phyloP scores from a whole-genome alignment of 768 basidiomycete genomes.

The Melanogaster broomeanus region DNA sequence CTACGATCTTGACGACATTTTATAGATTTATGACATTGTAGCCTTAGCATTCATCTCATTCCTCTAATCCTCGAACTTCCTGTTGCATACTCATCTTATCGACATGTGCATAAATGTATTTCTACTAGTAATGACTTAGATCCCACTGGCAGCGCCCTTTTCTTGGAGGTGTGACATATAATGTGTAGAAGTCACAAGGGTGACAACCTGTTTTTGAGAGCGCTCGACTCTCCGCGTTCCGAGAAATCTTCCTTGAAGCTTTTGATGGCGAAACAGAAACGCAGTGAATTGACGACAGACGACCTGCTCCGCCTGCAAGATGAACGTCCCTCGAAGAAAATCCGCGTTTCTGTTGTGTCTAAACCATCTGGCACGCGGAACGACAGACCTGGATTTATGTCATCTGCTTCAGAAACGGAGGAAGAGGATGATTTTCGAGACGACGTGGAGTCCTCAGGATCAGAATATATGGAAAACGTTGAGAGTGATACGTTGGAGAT shows the following conservation, averaged over 20 bases:
- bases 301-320: slow-evolving; percentile 51
- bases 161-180: not conserved
- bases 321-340: slow-evolving; percentile 40
- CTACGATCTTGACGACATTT: not conserved
- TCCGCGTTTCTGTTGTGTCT: slow-evolving; percentile 7
- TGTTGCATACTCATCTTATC: not conserved
- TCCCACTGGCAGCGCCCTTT: too few relatives aligned
- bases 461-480: not conserved
- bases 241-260: too few relatives aligned
- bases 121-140: not conserved
- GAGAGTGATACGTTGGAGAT: not conserved
- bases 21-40: not conserved
- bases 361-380: slow-evolving; percentile 1
- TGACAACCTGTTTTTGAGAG: not conserved
- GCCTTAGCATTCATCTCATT: not conserved
- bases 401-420: slow-evolving; percentile 7
- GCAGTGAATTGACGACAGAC: slow-evolving; percentile 39
- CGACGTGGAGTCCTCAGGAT: slow-evolving; percentile 8
- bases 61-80: not conserved
- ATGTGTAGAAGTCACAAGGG: not conserved
- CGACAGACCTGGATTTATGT: slow-evolving; percentile 4
- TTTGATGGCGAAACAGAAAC: slow-evolving; percentile 18
- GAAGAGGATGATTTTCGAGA: slow-evolving; percentile 22
- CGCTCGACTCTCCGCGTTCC: too few relatives aligned
- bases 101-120: not conserved